Evolutionary conservation across 2,329 filamentous ascomycete genomes (phyloP).

Genomic region (Tolypocladium tundrense): DNA sequence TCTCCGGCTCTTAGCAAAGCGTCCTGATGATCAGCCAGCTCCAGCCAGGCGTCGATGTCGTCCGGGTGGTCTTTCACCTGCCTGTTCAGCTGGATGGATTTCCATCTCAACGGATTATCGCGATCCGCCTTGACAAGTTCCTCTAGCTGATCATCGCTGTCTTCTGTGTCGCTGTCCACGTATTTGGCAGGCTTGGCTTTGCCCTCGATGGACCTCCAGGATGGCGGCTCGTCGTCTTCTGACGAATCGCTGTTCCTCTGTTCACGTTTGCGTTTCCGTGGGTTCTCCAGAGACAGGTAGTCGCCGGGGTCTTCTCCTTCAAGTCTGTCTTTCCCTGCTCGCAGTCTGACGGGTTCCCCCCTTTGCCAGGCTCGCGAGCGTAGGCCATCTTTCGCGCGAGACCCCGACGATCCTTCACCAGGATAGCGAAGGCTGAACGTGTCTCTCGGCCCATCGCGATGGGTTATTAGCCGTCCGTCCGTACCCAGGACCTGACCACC

Average conservation of each 20-base stretch:
- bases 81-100: slow-evolving; percentile 51
- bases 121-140: slow-evolving; percentile 19
- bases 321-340: slow-evolving; percentile 13
- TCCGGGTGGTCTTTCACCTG: slow-evolving; percentile 54
- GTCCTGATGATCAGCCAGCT: slow-evolving; percentile 71
- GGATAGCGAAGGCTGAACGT: slow-evolving; percentile 39
- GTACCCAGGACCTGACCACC: slow-evolving; percentile 62
- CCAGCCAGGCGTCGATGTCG: slow-evolving; percentile 64
- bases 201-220: slow-evolving; percentile 56
- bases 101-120: slow-evolving; percentile 38
- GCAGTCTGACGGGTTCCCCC: slow-evolving; percentile 29
- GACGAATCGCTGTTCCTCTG: slow-evolving; percentile 26
- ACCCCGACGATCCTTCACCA: slow-evolving; percentile 23
- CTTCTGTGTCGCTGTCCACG: slow-evolving; percentile 39
- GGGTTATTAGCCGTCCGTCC: slow-evolving; percentile 48
- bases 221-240: slow-evolving; percentile 36
- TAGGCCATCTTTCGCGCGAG: slow-evolving; percentile 35
- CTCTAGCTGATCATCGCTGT: slow-evolving; percentile 33
- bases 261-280: slow-evolving; percentile 31
- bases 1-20: slow-evolving; percentile 44
- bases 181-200: slow-evolving; percentile 42
- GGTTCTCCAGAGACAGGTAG: slow-evolving; percentile 35
- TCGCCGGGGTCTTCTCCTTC: slow-evolving; percentile 25
- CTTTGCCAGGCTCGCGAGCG: slow-evolving; percentile 27
- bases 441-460: slow-evolving; percentile 51